These are phyloP conservation scores for Candida sphagnicola DNA, from an alignment of 805 yeast genomes.

Conservation along the genomic window DNA sequence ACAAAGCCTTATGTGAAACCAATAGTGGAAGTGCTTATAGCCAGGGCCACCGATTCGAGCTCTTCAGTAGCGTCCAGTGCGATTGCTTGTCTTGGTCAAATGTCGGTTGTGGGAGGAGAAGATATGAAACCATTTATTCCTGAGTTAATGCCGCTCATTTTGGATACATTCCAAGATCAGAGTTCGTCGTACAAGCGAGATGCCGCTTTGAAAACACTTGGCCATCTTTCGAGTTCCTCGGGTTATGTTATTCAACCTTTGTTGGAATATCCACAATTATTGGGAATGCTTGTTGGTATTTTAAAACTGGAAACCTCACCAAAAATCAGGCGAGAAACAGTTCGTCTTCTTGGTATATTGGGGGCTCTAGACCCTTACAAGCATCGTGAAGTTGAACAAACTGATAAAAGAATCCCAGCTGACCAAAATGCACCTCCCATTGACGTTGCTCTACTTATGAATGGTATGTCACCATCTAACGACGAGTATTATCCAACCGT, in stretches of 20 bases:
- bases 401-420: conserved; percentile 48
- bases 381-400: conserved; percentile 84
- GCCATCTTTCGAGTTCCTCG: conserved; percentile 84
- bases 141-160: conserved; percentile 78
- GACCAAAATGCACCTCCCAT: conserved; percentile 88
- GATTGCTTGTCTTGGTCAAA: conserved; percentile 81
- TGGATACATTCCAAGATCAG: conserved; percentile 89
- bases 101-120: conserved; percentile 85
- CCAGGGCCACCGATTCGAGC: conserved; percentile 66
- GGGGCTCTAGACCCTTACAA: conserved; percentile 98
- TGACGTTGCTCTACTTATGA: conserved; percentile 86
- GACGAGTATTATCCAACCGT: conserved; percentile 96
- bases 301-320: conserved; percentile 76
- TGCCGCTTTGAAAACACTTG: conserved; percentile 83
- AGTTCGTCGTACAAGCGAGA: conserved; percentile 84
- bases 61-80: conserved; percentile 86
- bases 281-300: conserved; percentile 78
- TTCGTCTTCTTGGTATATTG: conserved; percentile 81
- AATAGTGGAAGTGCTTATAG: conserved; percentile 77
- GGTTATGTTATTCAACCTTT: conserved; percentile 95
- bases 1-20: conserved; percentile 89
- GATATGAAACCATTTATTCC: conserved; percentile 69
- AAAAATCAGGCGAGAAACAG: conserved; percentile 79
- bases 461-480: conserved; percentile 87
- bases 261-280: conserved; percentile 83